These are phyloP conservation scores for Neostapfia colusana DNA, from an alignment of 176 grass and related monocot genomes.

Conservation along the genomic window DNA sequence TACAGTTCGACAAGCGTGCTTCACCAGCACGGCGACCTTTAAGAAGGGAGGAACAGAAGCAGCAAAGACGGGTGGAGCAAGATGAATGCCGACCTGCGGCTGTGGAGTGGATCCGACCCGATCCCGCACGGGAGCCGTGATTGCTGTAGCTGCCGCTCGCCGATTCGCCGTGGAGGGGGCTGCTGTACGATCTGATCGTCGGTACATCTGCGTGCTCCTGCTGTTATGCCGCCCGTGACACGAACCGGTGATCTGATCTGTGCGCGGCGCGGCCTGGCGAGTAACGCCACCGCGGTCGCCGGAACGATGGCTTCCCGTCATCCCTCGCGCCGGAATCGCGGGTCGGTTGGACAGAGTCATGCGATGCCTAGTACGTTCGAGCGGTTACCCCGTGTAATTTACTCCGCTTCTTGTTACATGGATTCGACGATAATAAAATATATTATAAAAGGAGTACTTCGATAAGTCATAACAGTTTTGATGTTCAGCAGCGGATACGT, in stretches of 20 bases:
- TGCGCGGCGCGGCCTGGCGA: no score
- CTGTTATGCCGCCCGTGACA: background rate
- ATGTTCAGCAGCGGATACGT: no score
- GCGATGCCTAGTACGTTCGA: background rate
- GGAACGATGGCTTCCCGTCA: no score
- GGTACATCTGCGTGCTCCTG: background rate
- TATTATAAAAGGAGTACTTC: no score
- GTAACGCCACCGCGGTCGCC: no score
- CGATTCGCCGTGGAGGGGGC: background rate
- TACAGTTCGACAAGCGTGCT: background rate
- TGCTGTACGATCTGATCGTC: background rate
- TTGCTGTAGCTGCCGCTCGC: background rate
- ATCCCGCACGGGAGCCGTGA: background rate
- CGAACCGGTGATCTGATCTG: background rate
- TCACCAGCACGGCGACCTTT: background rate
- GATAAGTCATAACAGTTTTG: no score
- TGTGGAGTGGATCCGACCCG: background rate
- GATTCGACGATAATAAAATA: no score
- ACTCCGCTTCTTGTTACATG: background rate
- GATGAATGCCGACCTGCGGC: constrained; percentile 1
- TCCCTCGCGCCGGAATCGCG: no score
- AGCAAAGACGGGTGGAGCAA: background rate
- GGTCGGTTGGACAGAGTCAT: no score
- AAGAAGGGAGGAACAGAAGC: background rate
- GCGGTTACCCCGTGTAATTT: background rate